These are phyloP conservation scores for Xylaria sp. DNA, from an alignment of 2,329 filamentous ascomycete species.

Conservation along the genomic window DNA sequence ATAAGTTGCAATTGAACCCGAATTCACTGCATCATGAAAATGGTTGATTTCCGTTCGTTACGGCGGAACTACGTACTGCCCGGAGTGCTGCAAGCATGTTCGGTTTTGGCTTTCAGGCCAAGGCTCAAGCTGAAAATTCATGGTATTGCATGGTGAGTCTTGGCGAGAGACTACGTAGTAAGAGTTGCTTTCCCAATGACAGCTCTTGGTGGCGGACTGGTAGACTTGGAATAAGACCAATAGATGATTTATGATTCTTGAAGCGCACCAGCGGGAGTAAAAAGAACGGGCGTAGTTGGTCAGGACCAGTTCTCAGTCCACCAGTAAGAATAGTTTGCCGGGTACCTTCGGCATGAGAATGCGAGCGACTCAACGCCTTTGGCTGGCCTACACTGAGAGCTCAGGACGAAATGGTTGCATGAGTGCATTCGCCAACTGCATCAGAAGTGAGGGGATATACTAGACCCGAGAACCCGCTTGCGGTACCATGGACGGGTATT, in stretches of 20 bases:
- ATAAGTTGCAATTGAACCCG: no score
- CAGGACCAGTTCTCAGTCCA: neutral
- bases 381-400: neutral
- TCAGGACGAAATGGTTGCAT: constrained; percentile 33
- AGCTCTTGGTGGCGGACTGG: neutral
- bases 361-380: neutral
- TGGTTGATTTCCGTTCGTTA: neutral
- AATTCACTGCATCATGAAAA: no score
- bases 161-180: constrained; percentile 2
- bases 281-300: neutral
- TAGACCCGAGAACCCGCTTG: constrained; percentile 14
- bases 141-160: constrained; percentile 6
- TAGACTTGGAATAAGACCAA: neutral
- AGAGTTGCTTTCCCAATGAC: neutral
- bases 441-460: constrained; percentile 8
- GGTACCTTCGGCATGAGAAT: constrained; percentile 18
- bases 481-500: constrained; percentile 19
- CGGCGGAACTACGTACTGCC: neutral
- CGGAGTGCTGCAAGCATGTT: neutral
- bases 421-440: constrained; percentile 19
- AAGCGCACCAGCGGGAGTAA: constrained; percentile 10
- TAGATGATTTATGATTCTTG: neutral
- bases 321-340: neutral
- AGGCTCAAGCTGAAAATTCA: neutral
- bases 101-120: neutral